Evolutionary conservation across 2,329 filamentous ascomycete genomes (phyloP).

Genomic region (Aphanoascus verrucosus): DNA sequence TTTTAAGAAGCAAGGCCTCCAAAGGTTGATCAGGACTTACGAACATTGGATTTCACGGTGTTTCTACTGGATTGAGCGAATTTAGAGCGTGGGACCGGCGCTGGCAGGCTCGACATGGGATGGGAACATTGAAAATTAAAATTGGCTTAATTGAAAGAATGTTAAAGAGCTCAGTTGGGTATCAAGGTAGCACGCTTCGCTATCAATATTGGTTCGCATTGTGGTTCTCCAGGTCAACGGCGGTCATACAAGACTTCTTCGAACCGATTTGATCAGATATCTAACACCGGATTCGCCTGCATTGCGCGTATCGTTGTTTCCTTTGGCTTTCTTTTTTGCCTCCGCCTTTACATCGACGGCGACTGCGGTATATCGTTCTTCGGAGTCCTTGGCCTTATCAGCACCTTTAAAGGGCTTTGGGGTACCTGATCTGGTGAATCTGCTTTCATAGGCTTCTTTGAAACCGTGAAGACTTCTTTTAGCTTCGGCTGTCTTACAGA

Average conservation of each 20-base stretch:
- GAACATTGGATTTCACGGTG: background rate
- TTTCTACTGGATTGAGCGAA: background rate
- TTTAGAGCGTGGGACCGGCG: background rate
- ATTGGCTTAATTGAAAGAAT: background rate
- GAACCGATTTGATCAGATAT: conserved; percentile 13
- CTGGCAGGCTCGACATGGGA: background rate
- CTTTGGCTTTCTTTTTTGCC: conserved; percentile 1
- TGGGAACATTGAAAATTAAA: background rate
- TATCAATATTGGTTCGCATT: background rate
- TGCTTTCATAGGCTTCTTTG: conserved; percentile 19
- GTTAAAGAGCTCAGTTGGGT: background rate
- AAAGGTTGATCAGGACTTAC: conserved; percentile 19
- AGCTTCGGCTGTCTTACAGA: conserved; percentile 29
- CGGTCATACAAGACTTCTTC: conserved; percentile 11
- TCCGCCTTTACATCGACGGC: background rate
- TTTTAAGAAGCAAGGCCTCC: conserved; percentile 57
- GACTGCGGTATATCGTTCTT: conserved; percentile 1
- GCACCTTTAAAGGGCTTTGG: background rate
- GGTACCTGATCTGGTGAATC: background rate
- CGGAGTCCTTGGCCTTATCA: background rate
- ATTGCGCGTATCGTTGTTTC: conserved; percentile 8
- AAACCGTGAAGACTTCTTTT: conserved; percentile 26
- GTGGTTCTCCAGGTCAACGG: background rate
- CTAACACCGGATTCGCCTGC: background rate
- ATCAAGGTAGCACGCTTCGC: background rate